Evolutionary conservation across 176 grass and related monocot species (phyloP), one percentile per base, ranked within the genome.

Genomic region (Carex kokanica): DNA sequence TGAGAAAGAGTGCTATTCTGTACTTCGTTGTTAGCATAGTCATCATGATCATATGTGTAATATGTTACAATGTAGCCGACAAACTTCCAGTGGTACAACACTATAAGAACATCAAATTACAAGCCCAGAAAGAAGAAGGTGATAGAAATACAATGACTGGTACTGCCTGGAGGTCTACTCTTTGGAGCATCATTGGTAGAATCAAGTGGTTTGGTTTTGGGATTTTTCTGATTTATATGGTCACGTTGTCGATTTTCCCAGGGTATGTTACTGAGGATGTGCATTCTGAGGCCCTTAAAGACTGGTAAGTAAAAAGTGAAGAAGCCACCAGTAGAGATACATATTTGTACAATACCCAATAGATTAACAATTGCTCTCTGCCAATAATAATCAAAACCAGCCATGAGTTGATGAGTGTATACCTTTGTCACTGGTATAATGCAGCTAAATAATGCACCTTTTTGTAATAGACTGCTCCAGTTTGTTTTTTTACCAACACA

Each of bases 191-290:
- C 2, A 85, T 98, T 0, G 89, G 92, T 45, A 93, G 83, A 15
- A 79, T 98, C 66, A 95, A 95, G 62, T 95, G 87, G 92, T 90
- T 85, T 25, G 92, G 90, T 1, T 69, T 95, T 14, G 95, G 95
- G 34, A 56, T 98, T 9, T 24, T 64, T 47, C 86, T 98, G 79
- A 91, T 98, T 71, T 98, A 98, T 0, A 88, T 83, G 0, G 86
- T 98, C 73, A 98, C 96, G 1, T 83, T 95, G 12, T 98, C 96
- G 56, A 98, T 98, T 79, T 98, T 98, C 32, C 96, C 96, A 2
- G 96, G 96, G 24, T 98, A 83, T 87, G 89, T 98, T 75, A 98
- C 96, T 12, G 96, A 98, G 87, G 96, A 98, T 12, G 96, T 95
- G 60, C 96, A 95, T 81, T 98, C 96, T 1, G 93, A 93, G 63